A percentile compares a stretch with the other conserved stretches of the same genome.
Conservation (phyloP, 345 rosid genomes). For the Populus alba region DNA sequence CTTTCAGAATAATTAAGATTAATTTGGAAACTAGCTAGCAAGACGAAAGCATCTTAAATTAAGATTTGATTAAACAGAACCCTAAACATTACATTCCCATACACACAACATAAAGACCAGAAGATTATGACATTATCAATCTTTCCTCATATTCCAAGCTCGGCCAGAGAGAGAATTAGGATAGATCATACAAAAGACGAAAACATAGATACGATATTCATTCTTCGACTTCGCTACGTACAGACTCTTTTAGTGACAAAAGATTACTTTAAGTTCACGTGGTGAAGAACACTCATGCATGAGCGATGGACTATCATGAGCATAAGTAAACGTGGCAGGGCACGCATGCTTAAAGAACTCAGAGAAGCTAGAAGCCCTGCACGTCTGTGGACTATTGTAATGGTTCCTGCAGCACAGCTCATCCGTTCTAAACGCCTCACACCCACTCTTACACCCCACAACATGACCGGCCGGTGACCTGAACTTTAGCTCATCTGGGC, state of each 20-base stretch:
- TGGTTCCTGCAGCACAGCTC: conserved; percentile 81
- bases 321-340: conserved; percentile 80
- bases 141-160: neutral
- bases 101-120: neutral
- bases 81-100: neutral
- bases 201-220: neutral
- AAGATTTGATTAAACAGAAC: neutral
- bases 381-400: conserved; percentile 74
- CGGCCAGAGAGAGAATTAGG: neutral
- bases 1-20: too few species aligned
- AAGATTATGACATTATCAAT: neutral
- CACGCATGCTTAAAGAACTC: conserved; percentile 81
- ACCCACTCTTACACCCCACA: conserved; percentile 88
- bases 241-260: conserved; percentile 58
- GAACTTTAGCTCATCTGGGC: conserved; percentile 58
- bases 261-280: conserved; percentile 88
- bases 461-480: conserved; percentile 40
- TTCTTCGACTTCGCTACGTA: neutral
- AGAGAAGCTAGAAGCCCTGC: conserved; percentile 62
- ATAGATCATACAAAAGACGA: neutral
- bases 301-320: conserved; percentile 84
- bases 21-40: neutral
- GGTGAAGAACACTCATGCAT: conserved; percentile 85
- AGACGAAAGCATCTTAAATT: neutral
- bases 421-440: conserved; percentile 76